Percentiles rank a stretch among this genome's conserved stretches.
Conservation (phyloP, 768 basidiomycete genomes). For the Trametes maxima region DNA sequence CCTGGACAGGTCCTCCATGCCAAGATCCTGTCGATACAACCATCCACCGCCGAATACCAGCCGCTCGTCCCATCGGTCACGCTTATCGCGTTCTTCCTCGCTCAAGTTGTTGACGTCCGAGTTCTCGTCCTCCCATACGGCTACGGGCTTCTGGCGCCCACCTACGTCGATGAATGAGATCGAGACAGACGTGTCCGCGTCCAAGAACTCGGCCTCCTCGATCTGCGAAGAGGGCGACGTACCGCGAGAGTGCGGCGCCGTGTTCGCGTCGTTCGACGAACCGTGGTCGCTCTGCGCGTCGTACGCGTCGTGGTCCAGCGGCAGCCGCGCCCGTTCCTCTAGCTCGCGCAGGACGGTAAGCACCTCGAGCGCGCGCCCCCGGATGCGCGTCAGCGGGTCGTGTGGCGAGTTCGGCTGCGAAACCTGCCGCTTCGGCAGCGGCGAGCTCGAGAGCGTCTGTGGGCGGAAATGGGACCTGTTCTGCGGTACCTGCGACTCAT, state of each 20-base stretch:
- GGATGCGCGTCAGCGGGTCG: constrained; percentile 69
- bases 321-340: constrained; percentile 77
- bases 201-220: constrained; percentile 37
- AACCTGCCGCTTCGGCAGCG: constrained; percentile 39
- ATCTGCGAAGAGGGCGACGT: constrained; percentile 25
- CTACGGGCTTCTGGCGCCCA: constrained; percentile 63
- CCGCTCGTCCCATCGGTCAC: constrained; percentile 79
- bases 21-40: constrained; percentile 73
- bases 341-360: constrained; percentile 76
- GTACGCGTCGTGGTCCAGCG: constrained; percentile 80
- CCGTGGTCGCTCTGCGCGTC: constrained; percentile 76
- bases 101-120: constrained; percentile 48
- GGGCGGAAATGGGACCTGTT: constrained; percentile 51
- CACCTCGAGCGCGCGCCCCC: constrained; percentile 82
- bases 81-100: constrained; percentile 55
- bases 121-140: constrained; percentile 82
- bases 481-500: constrained; percentile 55
- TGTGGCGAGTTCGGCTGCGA: constrained; percentile 40
- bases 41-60: constrained; percentile 82
- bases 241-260: constrained; percentile 18
- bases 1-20: constrained; percentile 51
- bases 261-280: constrained; percentile 38
- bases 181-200: constrained; percentile 63
- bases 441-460: constrained; percentile 40
- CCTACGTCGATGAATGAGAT: constrained; percentile 72